Conservation (phyloP, 352 stramenopile genomes). For the Pythium diclinum region DNA sequence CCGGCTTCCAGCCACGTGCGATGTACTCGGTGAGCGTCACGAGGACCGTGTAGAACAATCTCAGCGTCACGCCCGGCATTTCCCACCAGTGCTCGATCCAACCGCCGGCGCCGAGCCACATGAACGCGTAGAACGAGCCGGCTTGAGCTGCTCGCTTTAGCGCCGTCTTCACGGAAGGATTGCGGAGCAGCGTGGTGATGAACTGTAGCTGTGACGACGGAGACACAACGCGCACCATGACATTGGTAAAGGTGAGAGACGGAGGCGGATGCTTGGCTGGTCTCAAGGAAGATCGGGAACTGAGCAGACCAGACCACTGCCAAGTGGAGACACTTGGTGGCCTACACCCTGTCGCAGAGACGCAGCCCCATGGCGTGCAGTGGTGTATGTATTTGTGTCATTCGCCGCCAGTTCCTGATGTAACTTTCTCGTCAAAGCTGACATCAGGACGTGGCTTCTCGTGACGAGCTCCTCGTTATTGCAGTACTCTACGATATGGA, state of each 20-base stretch:
- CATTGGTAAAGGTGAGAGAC: neutral
- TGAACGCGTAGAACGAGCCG: slow-evolving; percentile 15
- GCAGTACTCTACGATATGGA: neutral
- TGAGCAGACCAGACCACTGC: neutral
- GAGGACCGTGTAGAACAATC: slow-evolving; percentile 13
- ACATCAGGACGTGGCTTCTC: neutral
- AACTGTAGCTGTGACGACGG: neutral
- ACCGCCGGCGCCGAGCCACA: slow-evolving; percentile 15
- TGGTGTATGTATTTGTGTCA: neutral
- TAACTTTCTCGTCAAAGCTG: neutral
- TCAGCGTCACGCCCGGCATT: slow-evolving; percentile 11
- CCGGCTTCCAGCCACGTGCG: slow-evolving; percentile 20
- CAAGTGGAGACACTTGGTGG: no score
- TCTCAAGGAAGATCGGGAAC: neutral
- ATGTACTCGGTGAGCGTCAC: slow-evolving; percentile 22
- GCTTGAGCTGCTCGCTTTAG: slow-evolving; percentile 12
- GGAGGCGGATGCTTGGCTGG: neutral
- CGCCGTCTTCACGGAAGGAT: neutral
- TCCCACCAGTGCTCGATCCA: slow-evolving; percentile 22
- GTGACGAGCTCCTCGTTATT: neutral
- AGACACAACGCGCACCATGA: neutral
- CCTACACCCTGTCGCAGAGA: no score
- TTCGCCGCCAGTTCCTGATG: neutral
- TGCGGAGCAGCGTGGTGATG: neutral
- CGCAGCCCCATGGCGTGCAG: neutral